Evolutionary conservation across 495 filamentous ascomycete genomes (phyloP).

Genomic region (Penicillium canescens): DNA sequence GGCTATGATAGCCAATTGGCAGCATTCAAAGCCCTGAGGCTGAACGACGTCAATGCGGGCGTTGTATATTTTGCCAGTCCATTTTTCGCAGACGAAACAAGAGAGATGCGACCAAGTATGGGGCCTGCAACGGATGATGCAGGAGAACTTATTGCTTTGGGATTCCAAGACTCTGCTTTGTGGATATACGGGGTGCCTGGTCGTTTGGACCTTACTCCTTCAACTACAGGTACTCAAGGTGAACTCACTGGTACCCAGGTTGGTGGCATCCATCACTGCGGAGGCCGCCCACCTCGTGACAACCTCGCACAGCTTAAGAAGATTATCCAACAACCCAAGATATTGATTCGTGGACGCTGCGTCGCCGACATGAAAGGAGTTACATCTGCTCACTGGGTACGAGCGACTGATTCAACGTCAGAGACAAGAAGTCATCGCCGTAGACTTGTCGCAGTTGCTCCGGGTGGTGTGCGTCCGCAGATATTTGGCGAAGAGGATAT

Average conservation of each 20-base stretch:
- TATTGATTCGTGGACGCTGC: conserved; percentile 37
- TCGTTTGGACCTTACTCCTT: conserved; percentile 58
- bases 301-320: conserved; percentile 34
- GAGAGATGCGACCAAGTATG: conserved; percentile 60
- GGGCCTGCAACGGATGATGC: conserved; percentile 64
- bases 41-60: conserved; percentile 72
- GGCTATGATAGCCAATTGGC: conserved; percentile 76
- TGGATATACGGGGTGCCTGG: conserved; percentile 83
- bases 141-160: conserved; percentile 74
- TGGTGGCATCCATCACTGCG: conserved; percentile 20
- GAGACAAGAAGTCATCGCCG: conserved; percentile 7
- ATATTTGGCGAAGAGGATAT: conserved; percentile 71
- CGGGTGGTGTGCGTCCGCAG: conserved; percentile 64
- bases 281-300: conserved; percentile 18
- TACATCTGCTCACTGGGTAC: conserved; percentile 44
- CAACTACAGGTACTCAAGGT: conserved; percentile 5
- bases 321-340: conserved; percentile 34
- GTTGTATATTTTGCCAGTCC: conserved; percentile 83
- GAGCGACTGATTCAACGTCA: conserved; percentile 7
- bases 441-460: conserved; percentile 72
- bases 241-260: conserved; percentile 8
- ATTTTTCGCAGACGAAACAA: conserved; percentile 30
- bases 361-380: conserved; percentile 45
- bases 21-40: conserved; percentile 74
- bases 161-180: conserved; percentile 69